Conservation (phyloP, 2,329 filamentous ascomycete species). For the Akanthomyces muscarius region DNA sequence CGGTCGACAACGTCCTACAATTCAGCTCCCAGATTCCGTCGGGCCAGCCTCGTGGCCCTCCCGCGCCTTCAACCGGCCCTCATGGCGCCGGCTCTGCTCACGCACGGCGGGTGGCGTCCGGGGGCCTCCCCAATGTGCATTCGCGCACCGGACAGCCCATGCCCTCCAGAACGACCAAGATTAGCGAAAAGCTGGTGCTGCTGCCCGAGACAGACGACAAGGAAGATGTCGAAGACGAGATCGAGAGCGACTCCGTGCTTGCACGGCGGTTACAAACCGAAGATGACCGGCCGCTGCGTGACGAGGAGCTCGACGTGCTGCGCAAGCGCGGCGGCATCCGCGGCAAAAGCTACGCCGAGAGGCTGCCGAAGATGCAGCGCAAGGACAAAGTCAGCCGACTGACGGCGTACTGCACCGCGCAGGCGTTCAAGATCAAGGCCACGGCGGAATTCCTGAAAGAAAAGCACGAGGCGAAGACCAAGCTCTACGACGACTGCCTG, state of each 20-base stretch:
- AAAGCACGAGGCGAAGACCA: slow-evolving; percentile 85
- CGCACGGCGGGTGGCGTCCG: slow-evolving; percentile 29
- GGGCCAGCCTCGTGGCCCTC: slow-evolving; percentile 76
- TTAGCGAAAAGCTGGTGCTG: slow-evolving; percentile 94
- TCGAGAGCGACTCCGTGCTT: slow-evolving; percentile 41
- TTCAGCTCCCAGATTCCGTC: slow-evolving; percentile 94
- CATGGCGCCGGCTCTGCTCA: slow-evolving; percentile 20
- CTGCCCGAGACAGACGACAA: slow-evolving; percentile 72
- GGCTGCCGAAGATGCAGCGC: slow-evolving; percentile 80
- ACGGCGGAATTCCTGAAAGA: slow-evolving; percentile 87
- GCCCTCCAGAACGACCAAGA: slow-evolving; percentile 84
- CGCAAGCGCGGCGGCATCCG: slow-evolving; percentile 57
- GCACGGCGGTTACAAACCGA: slow-evolving; percentile 46
- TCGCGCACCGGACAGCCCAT: slow-evolving; percentile 55
- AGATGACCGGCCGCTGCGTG: slow-evolving; percentile 59
- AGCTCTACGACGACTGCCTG: slow-evolving; percentile 95
- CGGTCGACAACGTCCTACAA: slow-evolving; percentile 91
- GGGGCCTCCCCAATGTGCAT: slow-evolving; percentile 38
- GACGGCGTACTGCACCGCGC: slow-evolving; percentile 94
- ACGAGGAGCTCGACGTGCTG: slow-evolving; percentile 64
- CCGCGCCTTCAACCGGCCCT: slow-evolving; percentile 41
- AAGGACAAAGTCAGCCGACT: slow-evolving; percentile 84
- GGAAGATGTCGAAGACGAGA: slow-evolving; percentile 55
- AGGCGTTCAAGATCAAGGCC: slow-evolving; percentile 83
- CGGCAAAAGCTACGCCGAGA: slow-evolving; percentile 90